Evolutionary conservation across 331 rosid species (phyloP), one percentile per base, ranked within the genome.

Genomic region (Phaseolus coccineus): DNA sequence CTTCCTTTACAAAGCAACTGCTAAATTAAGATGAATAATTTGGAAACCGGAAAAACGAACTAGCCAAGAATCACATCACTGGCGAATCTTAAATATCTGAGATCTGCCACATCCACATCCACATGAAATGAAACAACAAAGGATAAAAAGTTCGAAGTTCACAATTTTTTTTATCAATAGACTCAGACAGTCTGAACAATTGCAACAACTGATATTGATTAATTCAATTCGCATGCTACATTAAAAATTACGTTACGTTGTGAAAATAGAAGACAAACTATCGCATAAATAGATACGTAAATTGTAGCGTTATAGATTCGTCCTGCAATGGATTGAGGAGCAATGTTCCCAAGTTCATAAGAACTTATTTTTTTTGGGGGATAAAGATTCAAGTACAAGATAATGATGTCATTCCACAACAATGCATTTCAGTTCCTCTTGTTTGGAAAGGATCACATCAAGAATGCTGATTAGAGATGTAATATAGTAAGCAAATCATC

Each of bases 1-100:
- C 84, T 84, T 87, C 80, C 77, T 64, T 87, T 79, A 81, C 79
- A 87, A 89, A 84, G 77, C 87, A 79, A 80, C 73, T 16, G 78
- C 77, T 62, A 71, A 64, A 80, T 78, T 77, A 77, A 67, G 81
- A 88, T 46, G 79, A 87, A 74, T 69, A 37, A 78, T 74, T 78
- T 65, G 61, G 82, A 81, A 72, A 77, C 83, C 82, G 84, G 79
- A 30, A 28, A 68, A 83, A 72, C 81, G 84, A 55, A 68, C 79
- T 27, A 61, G 64, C 70, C 82, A 78, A 57, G 70, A 82, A 65
- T 46, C 57, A 16, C 87, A 85, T 79, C 81, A 55, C 85, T 87
- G 61, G 40, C 91, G 82, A 88, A 69, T 67, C 84, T 63, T 80
- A 80, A 33, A 74, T 57, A 57, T 70, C 87, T 33, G 77, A 74